Conservation (phyloP, 345 rosid species). For the Eutrema japonicum region DNA sequence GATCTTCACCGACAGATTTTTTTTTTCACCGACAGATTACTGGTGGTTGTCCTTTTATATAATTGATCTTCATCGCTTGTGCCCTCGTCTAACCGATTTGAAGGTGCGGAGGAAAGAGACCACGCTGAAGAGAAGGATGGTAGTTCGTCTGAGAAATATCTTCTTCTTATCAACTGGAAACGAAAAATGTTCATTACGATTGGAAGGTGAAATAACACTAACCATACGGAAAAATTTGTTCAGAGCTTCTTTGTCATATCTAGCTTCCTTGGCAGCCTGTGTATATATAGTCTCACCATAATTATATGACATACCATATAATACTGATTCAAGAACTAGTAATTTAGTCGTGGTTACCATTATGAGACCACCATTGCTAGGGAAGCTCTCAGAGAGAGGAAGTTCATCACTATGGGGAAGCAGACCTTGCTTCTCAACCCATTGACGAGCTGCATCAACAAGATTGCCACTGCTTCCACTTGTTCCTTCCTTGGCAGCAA, state of each 20-base stretch:
- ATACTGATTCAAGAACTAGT: neutral
- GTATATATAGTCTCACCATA: neutral
- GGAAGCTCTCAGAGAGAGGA: conserved; percentile 90
- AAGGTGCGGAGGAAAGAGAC: conserved; percentile 62
- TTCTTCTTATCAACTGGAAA: conserved; percentile 77
- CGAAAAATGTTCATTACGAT: neutral
- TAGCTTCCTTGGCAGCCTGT: conserved; percentile 91
- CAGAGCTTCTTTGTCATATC: conserved; percentile 88
- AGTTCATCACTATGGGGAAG: conserved; percentile 83
- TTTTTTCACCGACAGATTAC: no score
- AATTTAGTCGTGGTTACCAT: conserved; percentile 41
- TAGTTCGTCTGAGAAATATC: conserved; percentile 79
- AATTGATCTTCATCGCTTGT: conserved; percentile 62
- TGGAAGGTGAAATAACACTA: conserved; percentile 31
- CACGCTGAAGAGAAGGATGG: conserved; percentile 60
- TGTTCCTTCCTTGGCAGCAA: conserved; percentile 85
- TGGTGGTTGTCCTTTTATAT: conserved; percentile 48
- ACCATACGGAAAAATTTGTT: conserved; percentile 74
- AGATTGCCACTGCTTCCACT: conserved; percentile 97
- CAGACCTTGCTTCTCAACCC: conserved; percentile 99
- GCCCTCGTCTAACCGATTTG: conserved; percentile 64
- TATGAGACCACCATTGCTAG: conserved; percentile 74
- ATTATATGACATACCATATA: neutral
- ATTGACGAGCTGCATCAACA: conserved; percentile 95
- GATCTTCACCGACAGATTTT: no score